Conservation (phyloP, 768 basidiomycete genomes). For the Podaxis sp. region DNA sequence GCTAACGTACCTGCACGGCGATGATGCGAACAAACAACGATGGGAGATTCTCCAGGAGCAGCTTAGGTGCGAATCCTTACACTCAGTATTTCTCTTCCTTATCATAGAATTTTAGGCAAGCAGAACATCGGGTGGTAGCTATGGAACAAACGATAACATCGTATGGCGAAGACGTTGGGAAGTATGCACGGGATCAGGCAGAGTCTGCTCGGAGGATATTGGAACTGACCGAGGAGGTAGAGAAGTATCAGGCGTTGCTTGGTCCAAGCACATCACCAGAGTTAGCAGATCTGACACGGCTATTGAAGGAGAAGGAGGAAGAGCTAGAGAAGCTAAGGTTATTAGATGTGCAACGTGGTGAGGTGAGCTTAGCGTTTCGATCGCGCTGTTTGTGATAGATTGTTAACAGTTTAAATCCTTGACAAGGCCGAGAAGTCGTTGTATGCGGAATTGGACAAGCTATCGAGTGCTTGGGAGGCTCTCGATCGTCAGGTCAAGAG, state of each 20-base stretch:
- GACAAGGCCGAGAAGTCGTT: slow-evolving; percentile 70
- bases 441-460: slow-evolving; percentile 80
- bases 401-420: not conserved
- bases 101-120: slow-evolving; percentile 37
- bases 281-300: slow-evolving; percentile 45
- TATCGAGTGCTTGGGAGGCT: slow-evolving; percentile 86
- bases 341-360: slow-evolving; percentile 60
- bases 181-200: slow-evolving; percentile 49
- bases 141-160: slow-evolving; percentile 53
- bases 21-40: slow-evolving; percentile 47
- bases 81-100: slow-evolving; percentile 18
- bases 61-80: slow-evolving; percentile 46
- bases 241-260: slow-evolving; percentile 61
- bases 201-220: slow-evolving; percentile 51
- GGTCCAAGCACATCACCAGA: slow-evolving; percentile 57
- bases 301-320: slow-evolving; percentile 66
- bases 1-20: slow-evolving; percentile 62
- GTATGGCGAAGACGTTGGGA: slow-evolving; percentile 47
- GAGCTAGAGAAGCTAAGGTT: slow-evolving; percentile 64
- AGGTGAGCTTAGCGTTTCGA: slow-evolving; percentile 42
- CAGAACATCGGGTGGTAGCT: slow-evolving; percentile 48
- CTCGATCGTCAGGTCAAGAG: slow-evolving; percentile 78
- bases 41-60: slow-evolving; percentile 52
- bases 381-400: slow-evolving; percentile 5
- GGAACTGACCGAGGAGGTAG: slow-evolving; percentile 46